Evolutionary conservation across 2,329 filamentous ascomycete genomes (phyloP).

Genomic region (Xylariaceae sp.): DNA sequence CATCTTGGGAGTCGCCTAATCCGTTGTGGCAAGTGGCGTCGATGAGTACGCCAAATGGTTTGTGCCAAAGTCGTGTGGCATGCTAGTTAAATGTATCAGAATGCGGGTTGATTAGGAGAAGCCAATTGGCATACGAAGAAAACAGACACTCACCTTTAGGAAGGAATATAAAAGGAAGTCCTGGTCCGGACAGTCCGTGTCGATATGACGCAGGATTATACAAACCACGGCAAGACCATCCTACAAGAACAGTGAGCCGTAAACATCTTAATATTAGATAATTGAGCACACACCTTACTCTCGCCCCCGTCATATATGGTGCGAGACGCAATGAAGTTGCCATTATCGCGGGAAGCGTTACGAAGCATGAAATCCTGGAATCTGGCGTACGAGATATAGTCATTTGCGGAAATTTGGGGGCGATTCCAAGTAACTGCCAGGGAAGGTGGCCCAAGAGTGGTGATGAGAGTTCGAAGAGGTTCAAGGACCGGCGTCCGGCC

Average conservation of each 20-base stretch:
- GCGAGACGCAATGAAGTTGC: conserved; percentile 61
- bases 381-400: conserved; percentile 61
- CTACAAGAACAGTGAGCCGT: conserved; percentile 31
- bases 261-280: neutral
- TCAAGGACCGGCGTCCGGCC: conserved; percentile 58
- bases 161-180: conserved; percentile 67
- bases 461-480: conserved; percentile 59
- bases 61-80: conserved; percentile 67
- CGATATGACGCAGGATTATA: conserved; percentile 65
- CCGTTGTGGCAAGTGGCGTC: conserved; percentile 70
- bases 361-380: conserved; percentile 73
- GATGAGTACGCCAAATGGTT: conserved; percentile 64
- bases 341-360: conserved; percentile 63
- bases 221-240: conserved; percentile 68
- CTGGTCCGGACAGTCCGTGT: conserved; percentile 62
- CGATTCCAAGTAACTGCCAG: conserved; percentile 69
- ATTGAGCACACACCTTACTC: conserved; percentile 52
- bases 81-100: conserved; percentile 44
- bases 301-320: conserved; percentile 70
- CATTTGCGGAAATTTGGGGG: conserved; percentile 62
- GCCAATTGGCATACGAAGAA: too few relatives aligned
- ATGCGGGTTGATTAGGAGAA: neutral
- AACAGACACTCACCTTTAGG: conserved; percentile 50
- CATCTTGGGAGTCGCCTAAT: conserved; percentile 64
- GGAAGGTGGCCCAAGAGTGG: conserved; percentile 64